phyloP scores from a whole-genome alignment of 257 asterid genomes.

The Lycium ferocissimum region DNA sequence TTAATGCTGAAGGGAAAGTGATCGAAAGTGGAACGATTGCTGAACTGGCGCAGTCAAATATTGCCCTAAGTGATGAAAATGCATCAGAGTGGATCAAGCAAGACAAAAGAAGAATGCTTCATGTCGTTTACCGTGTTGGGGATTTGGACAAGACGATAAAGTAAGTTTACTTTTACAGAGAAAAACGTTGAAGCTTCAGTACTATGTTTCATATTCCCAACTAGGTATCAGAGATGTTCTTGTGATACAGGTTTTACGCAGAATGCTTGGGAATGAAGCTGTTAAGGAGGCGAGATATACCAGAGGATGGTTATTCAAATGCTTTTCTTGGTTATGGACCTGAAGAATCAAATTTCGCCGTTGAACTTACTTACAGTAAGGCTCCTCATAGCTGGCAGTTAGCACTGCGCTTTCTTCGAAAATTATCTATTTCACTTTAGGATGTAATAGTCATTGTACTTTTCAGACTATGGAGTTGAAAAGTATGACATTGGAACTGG shows the following conservation, averaged over 20 bases:
- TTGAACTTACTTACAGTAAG: conserved; percentile 62
- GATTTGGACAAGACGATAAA: conserved; percentile 55
- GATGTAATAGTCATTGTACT: neutral
- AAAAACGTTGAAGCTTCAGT: conserved; percentile 5
- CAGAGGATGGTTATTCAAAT: conserved; percentile 57
- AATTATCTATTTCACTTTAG: neutral
- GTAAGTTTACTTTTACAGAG: conserved; percentile 32
- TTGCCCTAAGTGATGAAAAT: conserved; percentile 34
- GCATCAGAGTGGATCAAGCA: conserved; percentile 49
- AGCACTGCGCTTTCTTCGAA: neutral
- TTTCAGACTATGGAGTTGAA: conserved; percentile 58
- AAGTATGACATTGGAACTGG: conserved; percentile 58
- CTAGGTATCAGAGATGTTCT: neutral
- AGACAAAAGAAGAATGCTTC: conserved; percentile 61
- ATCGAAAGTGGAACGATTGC: conserved; percentile 27
- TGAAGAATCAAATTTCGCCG: conserved; percentile 52
- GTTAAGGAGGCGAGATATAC: conserved; percentile 57
- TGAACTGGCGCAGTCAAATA: conserved; percentile 36
- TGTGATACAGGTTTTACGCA: conserved; percentile 50
- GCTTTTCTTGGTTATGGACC: conserved; percentile 61
- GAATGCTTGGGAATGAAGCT: conserved; percentile 63
- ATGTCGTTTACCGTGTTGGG: conserved; percentile 59
- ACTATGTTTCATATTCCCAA: neutral
- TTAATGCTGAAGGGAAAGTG: conserved; percentile 33
- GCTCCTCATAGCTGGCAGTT: conserved; percentile 28